These are phyloP conservation scores for Akanthomyces dipterigenus DNA, from an alignment of 2,329 filamentous ascomycete genomes.

Conservation along the genomic window DNA sequence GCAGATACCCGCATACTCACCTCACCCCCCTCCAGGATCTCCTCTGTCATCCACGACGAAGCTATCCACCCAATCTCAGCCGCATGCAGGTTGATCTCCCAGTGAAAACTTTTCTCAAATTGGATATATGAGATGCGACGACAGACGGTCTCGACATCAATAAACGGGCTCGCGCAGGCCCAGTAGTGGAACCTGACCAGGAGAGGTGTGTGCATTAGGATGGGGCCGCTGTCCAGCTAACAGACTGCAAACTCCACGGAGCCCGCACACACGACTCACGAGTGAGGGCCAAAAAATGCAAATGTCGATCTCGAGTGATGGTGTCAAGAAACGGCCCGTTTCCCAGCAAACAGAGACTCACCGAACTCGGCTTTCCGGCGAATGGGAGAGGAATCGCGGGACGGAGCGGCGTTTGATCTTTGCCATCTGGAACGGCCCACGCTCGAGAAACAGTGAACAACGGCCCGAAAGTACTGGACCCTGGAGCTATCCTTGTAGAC, in stretches of 20 bases:
- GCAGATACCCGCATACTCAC: not conserved
- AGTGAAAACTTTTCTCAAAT: not conserved
- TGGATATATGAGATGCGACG: not conserved
- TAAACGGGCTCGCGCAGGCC: not conserved
- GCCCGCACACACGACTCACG: not conserved
- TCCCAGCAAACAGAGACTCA: not conserved
- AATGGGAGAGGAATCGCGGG: not conserved
- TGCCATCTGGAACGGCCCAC: too few species aligned
- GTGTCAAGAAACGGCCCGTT: not conserved
- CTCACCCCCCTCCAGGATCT: not conserved
- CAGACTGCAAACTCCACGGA: not conserved
- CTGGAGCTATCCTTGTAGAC: too few species aligned
- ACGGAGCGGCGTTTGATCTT: too few species aligned
- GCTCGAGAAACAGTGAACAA: too few species aligned
- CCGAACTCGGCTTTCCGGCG: not conserved
- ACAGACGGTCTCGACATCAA: not conserved
- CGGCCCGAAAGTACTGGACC: too few species aligned
- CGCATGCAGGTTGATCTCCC: not conserved
- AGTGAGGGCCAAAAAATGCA: not conserved
- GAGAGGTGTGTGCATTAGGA: not conserved
- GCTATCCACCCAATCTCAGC: not conserved
- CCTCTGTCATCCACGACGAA: not conserved
- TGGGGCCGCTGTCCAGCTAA: not conserved
- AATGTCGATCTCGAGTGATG: not conserved
- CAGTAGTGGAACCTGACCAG: not conserved